Conservation (phyloP, 495 filamentous ascomycete genomes). For the Daldinia caldariorum region DNA sequence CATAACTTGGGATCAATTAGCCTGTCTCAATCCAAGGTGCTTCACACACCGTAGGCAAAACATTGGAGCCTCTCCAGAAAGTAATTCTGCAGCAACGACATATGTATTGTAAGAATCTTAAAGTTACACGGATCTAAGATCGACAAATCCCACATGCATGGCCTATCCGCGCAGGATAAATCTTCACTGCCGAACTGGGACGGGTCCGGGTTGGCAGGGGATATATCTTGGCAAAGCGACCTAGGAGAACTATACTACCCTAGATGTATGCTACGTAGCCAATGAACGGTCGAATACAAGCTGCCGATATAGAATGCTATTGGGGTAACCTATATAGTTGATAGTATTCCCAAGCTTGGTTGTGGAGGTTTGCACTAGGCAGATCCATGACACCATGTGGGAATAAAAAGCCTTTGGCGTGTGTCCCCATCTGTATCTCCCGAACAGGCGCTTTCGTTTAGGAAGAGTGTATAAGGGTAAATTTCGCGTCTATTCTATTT, state of each 20-base stretch:
- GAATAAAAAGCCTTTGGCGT: background rate
- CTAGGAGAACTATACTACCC: slow-evolving; percentile 8
- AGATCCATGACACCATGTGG: slow-evolving; percentile 28
- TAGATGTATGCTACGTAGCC: slow-evolving; percentile 1
- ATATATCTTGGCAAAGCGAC: slow-evolving; percentile 16
- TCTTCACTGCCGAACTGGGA: background rate
- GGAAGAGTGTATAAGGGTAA: background rate
- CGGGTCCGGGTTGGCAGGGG: background rate
- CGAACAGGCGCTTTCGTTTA: slow-evolving; percentile 5
- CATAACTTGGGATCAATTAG: too few relatives aligned
- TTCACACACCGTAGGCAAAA: too few relatives aligned
- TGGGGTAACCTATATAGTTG: slow-evolving; percentile 2
- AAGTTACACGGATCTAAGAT: slow-evolving; percentile 5
- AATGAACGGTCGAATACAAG: slow-evolving; percentile 20
- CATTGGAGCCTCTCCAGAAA: too few relatives aligned
- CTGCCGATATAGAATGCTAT: slow-evolving; percentile 25
- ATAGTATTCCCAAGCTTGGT: background rate
- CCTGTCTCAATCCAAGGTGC: too few relatives aligned
- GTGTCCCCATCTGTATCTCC: slow-evolving; percentile 22
- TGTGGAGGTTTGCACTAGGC: slow-evolving; percentile 21
- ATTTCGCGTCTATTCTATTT: background rate
- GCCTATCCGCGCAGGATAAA: background rate
- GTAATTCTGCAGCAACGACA: too few relatives aligned
- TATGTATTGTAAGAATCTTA: background rate
- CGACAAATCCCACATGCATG: background rate